phyloP scores from a whole-genome alignment of 1,139 yeast genomes.

The Maudiozyma humilis region DNA sequence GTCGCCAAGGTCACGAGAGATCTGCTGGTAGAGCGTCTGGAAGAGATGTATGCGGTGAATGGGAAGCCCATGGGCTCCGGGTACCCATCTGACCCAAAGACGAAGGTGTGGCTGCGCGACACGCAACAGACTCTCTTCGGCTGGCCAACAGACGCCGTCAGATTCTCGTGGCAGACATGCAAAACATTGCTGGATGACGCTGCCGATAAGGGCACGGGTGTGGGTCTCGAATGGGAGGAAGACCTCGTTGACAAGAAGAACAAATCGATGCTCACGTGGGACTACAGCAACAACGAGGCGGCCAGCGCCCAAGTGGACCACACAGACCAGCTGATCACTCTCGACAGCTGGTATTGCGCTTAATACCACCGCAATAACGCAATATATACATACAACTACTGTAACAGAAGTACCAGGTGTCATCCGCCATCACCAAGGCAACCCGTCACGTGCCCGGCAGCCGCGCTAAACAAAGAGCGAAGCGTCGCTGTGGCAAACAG shows the following conservation, averaged over 20 bases:
- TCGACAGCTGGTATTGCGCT: conserved; percentile 26
- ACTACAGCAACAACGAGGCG: neutral
- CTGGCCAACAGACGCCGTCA: conserved; percentile 65
- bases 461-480: too few relatives aligned
- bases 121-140: conserved; percentile 72
- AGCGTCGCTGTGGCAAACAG: too few relatives aligned
- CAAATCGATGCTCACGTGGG: conserved; percentile 12
- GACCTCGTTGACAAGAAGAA: conserved; percentile 33
- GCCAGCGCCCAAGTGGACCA: conserved; percentile 15
- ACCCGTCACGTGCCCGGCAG: too few relatives aligned
- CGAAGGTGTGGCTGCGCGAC: conserved; percentile 56
- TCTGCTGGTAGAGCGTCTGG: conserved; percentile 42
- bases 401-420: too few relatives aligned
- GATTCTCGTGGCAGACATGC: conserved; percentile 95
- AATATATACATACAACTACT: too few relatives aligned
- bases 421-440: too few relatives aligned
- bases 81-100: conserved; percentile 87
- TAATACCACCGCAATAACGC: too few relatives aligned
- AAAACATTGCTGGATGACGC: conserved; percentile 52
- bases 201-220: conserved; percentile 40
- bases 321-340: conserved; percentile 17
- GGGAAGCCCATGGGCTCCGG: conserved; percentile 57
- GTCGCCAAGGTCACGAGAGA: conserved; percentile 97
- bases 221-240: conserved; percentile 50
- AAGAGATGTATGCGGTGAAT: conserved; percentile 19